These are phyloP conservation scores for Syncephalastrum sp. DNA, from an alignment of 371 early-diverging fungal genomes.

Conservation along the genomic window DNA sequence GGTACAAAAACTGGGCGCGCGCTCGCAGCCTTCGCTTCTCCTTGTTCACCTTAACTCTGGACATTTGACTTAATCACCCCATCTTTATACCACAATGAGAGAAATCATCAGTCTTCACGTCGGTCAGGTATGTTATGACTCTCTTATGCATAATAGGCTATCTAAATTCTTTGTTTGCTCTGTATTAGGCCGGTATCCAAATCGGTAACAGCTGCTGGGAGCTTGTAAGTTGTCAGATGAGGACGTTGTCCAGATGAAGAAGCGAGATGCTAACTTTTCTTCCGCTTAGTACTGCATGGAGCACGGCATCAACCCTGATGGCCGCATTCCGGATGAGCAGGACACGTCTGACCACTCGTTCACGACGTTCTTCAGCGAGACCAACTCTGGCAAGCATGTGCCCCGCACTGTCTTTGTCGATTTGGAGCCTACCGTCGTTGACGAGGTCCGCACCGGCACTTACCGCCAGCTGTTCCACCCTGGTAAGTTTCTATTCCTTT, in stretches of 20 bases:
- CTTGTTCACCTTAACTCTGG: constrained; percentile 23
- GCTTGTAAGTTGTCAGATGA: constrained; percentile 43
- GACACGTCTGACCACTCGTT: constrained; percentile 27
- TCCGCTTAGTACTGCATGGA: constrained; percentile 81
- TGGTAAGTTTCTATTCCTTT: constrained; percentile 86
- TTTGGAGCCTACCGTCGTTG: constrained; percentile 90
- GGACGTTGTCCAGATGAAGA: background rate
- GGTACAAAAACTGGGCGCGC: no score
- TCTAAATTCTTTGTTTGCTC: background rate
- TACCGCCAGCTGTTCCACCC: constrained; percentile 96
- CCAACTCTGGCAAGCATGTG: constrained; percentile 95
- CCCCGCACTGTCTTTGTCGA: constrained; percentile 96
- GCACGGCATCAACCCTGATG: constrained; percentile 93
- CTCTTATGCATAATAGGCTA: no score
- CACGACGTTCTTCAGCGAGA: constrained; percentile 91
- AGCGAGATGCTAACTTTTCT: no score
- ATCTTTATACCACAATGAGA: constrained; percentile 68
- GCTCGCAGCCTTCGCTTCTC: constrained; percentile 8
- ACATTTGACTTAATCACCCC: constrained; percentile 10
- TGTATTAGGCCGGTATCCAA: constrained; percentile 93
- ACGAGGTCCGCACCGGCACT: constrained; percentile 85
- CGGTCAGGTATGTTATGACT: constrained; percentile 37
- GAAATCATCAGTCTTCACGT: constrained; percentile 97
- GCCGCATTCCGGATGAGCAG: constrained; percentile 68
- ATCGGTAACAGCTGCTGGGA: constrained; percentile 99